These are phyloP conservation scores for Cyberlindnera galapagoensis DNA, from an alignment of 805 yeast genomes.

Conservation along the genomic window DNA sequence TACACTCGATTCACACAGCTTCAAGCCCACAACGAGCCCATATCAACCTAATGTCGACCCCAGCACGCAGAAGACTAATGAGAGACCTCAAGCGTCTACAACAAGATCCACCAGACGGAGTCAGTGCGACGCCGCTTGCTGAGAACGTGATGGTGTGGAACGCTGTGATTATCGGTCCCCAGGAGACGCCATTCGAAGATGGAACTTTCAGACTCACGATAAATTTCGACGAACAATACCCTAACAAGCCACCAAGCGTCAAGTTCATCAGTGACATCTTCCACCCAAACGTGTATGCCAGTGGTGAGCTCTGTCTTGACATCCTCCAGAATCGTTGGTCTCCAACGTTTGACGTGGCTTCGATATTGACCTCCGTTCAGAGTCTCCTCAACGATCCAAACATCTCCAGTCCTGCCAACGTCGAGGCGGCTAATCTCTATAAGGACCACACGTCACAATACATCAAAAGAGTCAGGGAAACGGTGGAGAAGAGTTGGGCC, in stretches of 20 bases:
- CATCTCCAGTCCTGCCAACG: slow-evolving; percentile 94
- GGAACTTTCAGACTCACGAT: slow-evolving; percentile 86
- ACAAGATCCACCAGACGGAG: slow-evolving; percentile 97
- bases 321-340: slow-evolving; percentile 97
- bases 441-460: slow-evolving; percentile 94
- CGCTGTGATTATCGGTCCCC: slow-evolving; percentile 96
- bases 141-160: slow-evolving; percentile 97
- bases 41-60: slow-evolving; percentile 95
- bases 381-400: slow-evolving; percentile 92
- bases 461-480: slow-evolving; percentile 83
- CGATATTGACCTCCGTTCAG: slow-evolving; percentile 89
- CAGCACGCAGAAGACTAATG: slow-evolving; percentile 98
- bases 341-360: slow-evolving; percentile 96
- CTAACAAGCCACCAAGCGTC: slow-evolving; percentile 93
- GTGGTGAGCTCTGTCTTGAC: slow-evolving; percentile 93
- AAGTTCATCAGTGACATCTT: slow-evolving; percentile 91
- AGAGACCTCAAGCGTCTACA: slow-evolving; percentile 95
- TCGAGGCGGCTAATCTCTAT: slow-evolving; percentile 92
- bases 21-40: too few relatives aligned
- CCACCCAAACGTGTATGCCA: slow-evolving; percentile 95
- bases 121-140: slow-evolving; percentile 93
- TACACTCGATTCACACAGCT: too few relatives aligned
- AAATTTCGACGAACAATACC: slow-evolving; percentile 95
- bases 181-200: slow-evolving; percentile 96
- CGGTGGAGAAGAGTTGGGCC: slow-evolving; percentile 92